Percentiles rank a stretch among this genome's conserved stretches.
Evolutionary conservation across 805 yeast genomes (phyloP).

Genomic region (Isabelozyma rhagii): DNA sequence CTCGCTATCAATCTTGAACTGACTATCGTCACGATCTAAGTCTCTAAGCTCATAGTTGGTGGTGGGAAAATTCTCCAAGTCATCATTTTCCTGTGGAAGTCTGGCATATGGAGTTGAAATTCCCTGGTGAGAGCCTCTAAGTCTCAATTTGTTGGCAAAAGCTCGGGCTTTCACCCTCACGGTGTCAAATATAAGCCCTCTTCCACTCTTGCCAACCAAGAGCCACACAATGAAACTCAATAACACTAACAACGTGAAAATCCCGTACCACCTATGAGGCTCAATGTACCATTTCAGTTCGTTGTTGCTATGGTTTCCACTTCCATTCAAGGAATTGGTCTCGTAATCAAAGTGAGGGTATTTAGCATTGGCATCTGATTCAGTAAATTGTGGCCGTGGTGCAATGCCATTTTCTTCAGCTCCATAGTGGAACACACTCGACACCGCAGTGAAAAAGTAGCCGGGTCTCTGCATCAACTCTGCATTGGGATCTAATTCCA

Average conservation of each 20-base stretch:
- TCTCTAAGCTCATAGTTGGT: neutral
- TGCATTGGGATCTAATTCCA: slow-evolving; percentile 11
- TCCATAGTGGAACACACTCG: slow-evolving; percentile 48
- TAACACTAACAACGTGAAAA: slow-evolving; percentile 25
- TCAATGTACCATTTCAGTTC: slow-evolving; percentile 43
- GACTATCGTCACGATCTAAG: slow-evolving; percentile 1
- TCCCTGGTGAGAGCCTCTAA: neutral
- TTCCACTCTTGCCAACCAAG: slow-evolving; percentile 28
- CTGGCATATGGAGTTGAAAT: neutral
- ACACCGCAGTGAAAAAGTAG: slow-evolving; percentile 45
- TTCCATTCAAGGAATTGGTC: slow-evolving; percentile 14
- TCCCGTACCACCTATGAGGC: slow-evolving; percentile 42
- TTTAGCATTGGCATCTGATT: slow-evolving; percentile 11
- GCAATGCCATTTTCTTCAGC: slow-evolving; percentile 45
- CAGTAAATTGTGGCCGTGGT: slow-evolving; percentile 41
- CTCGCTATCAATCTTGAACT: slow-evolving; percentile 17
- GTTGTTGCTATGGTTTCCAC: slow-evolving; percentile 12
- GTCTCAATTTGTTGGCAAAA: neutral
- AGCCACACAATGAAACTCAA: slow-evolving; percentile 24
- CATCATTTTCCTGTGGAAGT: neutral
- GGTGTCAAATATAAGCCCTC: slow-evolving; percentile 9
- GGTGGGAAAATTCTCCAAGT: slow-evolving; percentile 5
- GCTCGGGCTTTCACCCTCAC: slow-evolving; percentile 4
- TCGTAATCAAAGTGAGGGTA: slow-evolving; percentile 29
- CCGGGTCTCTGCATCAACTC: slow-evolving; percentile 36